Percentiles rank a stretch among this genome's conserved stretches.
Evolutionary conservation across 805 yeast species (phyloP).

Genomic region (Suhomyces sp.): DNA sequence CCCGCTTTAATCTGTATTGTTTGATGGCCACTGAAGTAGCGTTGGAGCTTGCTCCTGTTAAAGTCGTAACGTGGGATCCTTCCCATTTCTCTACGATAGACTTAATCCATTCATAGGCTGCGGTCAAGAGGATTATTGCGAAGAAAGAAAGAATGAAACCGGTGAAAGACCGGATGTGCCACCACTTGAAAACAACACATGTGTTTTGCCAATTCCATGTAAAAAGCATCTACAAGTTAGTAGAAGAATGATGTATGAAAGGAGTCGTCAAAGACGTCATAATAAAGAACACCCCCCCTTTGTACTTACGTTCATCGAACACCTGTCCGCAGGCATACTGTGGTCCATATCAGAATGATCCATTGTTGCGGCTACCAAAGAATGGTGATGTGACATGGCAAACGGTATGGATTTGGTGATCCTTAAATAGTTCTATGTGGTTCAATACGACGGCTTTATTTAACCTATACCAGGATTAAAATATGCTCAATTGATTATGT

Average conservation of each 20-base stretch:
- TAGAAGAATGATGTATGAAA: not conserved
- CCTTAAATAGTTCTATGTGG: too few relatives aligned
- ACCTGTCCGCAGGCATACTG: conserved; percentile 29
- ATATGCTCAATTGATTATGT: too few relatives aligned
- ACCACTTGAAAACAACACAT: conserved; percentile 74
- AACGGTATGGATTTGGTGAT: too few relatives aligned
- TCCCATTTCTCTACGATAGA: conserved; percentile 31
- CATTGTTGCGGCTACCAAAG: conserved; percentile 5
- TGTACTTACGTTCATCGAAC: conserved; percentile 53
- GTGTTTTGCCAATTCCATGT: conserved; percentile 76
- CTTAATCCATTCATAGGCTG: conserved; percentile 62
- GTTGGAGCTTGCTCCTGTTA: conserved; percentile 11
- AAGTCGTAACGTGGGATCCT: conserved; percentile 3
- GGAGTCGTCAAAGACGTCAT: not conserved
- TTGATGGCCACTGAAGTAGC: conserved; percentile 9
- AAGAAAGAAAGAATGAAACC: conserved; percentile 55
- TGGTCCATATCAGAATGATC: conserved; percentile 11
- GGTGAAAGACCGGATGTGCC: conserved; percentile 62
- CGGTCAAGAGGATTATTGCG: conserved; percentile 47
- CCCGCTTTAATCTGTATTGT: conserved; percentile 27
- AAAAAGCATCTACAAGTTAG: conserved; percentile 54
- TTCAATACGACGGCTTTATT: too few relatives aligned
- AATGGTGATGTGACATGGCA: too few relatives aligned
- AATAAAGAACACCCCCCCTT: too few relatives aligned
- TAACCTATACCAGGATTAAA: too few relatives aligned